A percentile compares a stretch with the other conserved stretches of the same genome.
These are phyloP conservation scores for Cyphellophora europaea DNA, from an alignment of 2,329 filamentous ascomycete genomes.

Conservation along the genomic window DNA sequence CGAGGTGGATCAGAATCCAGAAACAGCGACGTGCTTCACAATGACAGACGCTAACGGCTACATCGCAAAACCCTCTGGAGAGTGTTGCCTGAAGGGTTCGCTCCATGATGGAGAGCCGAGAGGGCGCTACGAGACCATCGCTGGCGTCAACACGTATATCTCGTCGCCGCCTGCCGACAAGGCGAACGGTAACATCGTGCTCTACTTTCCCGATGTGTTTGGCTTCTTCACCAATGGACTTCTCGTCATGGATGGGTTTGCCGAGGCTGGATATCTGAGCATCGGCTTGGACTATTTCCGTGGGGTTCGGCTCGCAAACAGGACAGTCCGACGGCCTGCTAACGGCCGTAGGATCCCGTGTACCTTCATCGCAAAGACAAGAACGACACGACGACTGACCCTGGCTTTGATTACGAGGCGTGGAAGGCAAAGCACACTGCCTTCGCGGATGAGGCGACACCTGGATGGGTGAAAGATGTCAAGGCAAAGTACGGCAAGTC, in stretches of 20 bases:
- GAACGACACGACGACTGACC: constrained; percentile 19
- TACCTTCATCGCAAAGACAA: constrained; percentile 30
- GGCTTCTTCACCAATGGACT: constrained; percentile 35
- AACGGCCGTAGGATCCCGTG: constrained; percentile 30
- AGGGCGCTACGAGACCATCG: constrained; percentile 26
- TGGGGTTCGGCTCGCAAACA: constrained; percentile 23
- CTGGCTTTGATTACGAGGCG: constrained; percentile 38
- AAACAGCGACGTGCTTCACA: no score
- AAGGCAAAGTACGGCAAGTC: constrained; percentile 25
- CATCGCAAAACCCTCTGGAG: constrained; percentile 11
- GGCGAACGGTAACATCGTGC: constrained; percentile 32
- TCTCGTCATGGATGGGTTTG: constrained; percentile 39
- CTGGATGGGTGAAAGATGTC: constrained; percentile 34
- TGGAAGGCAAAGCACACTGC: constrained; percentile 38
- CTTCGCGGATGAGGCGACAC: constrained; percentile 35
- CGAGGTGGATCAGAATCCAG: no score
- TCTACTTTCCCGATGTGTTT: constrained; percentile 39
- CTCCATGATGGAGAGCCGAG: constrained; percentile 30
- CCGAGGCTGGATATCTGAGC: constrained; percentile 33
- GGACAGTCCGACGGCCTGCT: not conserved
- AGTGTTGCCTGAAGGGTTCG: constrained; percentile 31
- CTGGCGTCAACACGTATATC: constrained; percentile 31
- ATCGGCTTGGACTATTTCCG: constrained; percentile 38
- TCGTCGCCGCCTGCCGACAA: constrained; percentile 19
- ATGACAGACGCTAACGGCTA: constrained; percentile 9